Evolutionary conservation across 441 rosid species (phyloP).

Genomic region (Populus hybrid): DNA sequence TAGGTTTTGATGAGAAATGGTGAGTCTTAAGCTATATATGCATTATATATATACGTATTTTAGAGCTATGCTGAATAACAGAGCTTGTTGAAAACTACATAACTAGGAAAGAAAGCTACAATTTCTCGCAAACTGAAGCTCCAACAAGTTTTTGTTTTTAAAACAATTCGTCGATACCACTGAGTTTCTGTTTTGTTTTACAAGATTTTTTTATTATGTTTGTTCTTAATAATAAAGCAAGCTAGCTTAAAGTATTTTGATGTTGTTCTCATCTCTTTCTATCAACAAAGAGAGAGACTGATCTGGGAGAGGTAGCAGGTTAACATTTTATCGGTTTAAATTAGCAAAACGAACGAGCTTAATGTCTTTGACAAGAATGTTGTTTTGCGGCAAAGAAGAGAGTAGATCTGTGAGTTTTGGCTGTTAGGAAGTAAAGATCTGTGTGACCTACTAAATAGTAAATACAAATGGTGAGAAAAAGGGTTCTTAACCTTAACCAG

Average conservation of each 20-base stretch:
- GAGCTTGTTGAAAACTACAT: neutral
- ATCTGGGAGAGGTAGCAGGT: neutral
- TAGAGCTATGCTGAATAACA: neutral
- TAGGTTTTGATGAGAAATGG: neutral
- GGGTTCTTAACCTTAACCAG: neutral
- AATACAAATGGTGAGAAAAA: slow-evolving; percentile 1
- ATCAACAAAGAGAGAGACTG: neutral
- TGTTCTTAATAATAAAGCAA: neutral
- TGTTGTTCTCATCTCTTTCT: neutral
- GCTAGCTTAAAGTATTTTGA: neutral
- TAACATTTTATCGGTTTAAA: neutral
- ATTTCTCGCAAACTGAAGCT: neutral
- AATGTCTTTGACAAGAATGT: slow-evolving; percentile 25
- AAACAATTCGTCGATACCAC: neutral
- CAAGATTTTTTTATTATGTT: neutral
- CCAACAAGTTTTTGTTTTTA: neutral
- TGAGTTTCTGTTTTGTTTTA: neutral
- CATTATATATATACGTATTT: neutral
- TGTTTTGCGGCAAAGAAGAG: slow-evolving; percentile 11
- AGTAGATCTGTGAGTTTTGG: slow-evolving; percentile 48
- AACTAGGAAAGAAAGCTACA: neutral
- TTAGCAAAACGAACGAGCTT: neutral
- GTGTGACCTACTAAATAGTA: slow-evolving; percentile 16
- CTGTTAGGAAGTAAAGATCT: slow-evolving; percentile 31
- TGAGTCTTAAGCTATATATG: neutral